Evolutionary conservation across 1,284 basidiomycete genomes (phyloP), one percentile per base, ranked within the genome.

Genomic region (Xanthoconium separans): DNA sequence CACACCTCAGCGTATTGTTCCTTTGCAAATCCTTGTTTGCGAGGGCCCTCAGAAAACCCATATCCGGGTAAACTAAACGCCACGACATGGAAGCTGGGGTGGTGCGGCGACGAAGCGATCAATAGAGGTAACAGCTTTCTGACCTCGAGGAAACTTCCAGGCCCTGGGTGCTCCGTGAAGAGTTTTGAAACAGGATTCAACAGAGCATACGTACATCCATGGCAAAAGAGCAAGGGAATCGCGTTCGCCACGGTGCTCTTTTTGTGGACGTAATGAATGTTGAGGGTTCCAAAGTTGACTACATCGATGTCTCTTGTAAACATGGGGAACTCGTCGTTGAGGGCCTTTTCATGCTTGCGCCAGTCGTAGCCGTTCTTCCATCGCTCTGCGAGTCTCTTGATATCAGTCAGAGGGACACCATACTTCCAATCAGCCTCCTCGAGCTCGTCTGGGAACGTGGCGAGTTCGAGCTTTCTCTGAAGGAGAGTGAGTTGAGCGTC

Each of bases 31-130:
- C 75, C 76, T 31, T 62, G 66, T 51, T 71, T 69, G 15, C 54
- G 65, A 3, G 68, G 64, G 7, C 62, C 77, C 43, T 79, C 75
- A 0, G 80, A 82, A 61, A 81, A 82, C 1, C 80, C 80, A 62
- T 66, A 84, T 0, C 79, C 78, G 6, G 83, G 80, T 5, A 83
- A 62, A 58, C 80, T 77, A 1, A 76, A 55, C 0, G 79, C 77
- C 0, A 83, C 79, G 20, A 83, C 78, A 58, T 85, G 80, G 27
- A 13, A 33, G 15, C 34, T 16, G 15, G 33, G 33, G 33, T 33
- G 33, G 15, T 11, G 33, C 15, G 12, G 33, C 15, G 15, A 13
- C 15, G 33, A 15, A 33, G 15, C 11, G 15, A 8, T 33, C 33
- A 33, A 27, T 27, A 27, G 27, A 27, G 27, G 11, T 15, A 12